phyloP scores from a whole-genome alignment of 306 rosid genomes.

The Styphnolobium japonicum region DNA sequence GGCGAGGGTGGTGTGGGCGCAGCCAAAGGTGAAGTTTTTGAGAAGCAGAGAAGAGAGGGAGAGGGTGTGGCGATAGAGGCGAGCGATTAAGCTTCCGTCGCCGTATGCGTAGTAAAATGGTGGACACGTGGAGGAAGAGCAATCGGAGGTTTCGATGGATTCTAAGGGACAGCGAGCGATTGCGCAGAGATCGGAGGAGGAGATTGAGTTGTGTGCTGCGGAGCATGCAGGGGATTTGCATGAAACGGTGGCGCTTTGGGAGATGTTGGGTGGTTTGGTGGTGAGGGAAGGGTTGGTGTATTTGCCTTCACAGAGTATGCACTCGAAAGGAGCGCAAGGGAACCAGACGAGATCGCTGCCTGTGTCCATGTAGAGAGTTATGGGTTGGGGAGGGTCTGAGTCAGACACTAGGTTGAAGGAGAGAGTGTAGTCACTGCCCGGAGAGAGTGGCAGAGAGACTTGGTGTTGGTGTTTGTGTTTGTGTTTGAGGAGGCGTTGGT shows the following conservation, averaged over 20 bases:
- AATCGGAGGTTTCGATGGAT: conserved; percentile 64
- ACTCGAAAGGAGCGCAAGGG: conserved; percentile 81
- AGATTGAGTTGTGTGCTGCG: conserved; percentile 48
- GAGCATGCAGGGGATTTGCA: conserved; percentile 73
- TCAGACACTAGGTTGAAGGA: conserved; percentile 59
- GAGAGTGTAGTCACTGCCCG: conserved; percentile 83
- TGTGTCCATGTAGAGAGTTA: conserved; percentile 86
- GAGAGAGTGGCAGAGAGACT: conserved; percentile 74
- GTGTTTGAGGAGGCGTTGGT: conserved; percentile 23
- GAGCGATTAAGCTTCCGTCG: conserved; percentile 81
- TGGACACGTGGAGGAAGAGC: conserved; percentile 61
- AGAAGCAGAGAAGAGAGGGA: conserved; percentile 50
- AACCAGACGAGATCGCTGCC: conserved; percentile 93
- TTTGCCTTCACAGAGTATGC: conserved; percentile 84
- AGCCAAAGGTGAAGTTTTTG: conserved; percentile 73
- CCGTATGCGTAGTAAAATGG: conserved; percentile 78
- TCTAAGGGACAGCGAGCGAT: conserved; percentile 69
- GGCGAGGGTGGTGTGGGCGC: conserved; percentile 74
- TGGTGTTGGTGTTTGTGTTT: conserved; percentile 25
- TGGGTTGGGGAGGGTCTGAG: conserved; percentile 40
- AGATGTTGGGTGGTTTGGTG: conserved; percentile 34
- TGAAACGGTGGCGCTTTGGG: conserved; percentile 40
- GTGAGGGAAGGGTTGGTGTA: conserved; percentile 34
- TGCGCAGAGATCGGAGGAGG: conserved; percentile 76
- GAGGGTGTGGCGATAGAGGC: conserved; percentile 44